Evolutionary conservation across 2,329 filamentous ascomycete species (phyloP).

Genomic region (Dendrostoma leiphaemia): DNA sequence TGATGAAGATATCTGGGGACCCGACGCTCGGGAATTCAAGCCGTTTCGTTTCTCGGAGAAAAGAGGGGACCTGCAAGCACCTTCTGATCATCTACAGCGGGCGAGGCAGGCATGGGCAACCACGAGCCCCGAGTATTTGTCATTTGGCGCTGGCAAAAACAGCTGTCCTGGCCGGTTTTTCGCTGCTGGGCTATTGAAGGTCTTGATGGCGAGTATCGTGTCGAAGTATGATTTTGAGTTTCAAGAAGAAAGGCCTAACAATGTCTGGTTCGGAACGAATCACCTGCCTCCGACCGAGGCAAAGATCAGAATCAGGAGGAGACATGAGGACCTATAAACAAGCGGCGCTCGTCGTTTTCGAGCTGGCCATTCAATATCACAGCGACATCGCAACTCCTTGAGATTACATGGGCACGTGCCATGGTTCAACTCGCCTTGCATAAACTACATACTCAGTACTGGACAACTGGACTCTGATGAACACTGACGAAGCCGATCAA

Average conservation of each 20-base stretch:
- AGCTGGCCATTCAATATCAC: background rate
- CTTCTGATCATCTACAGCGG: conserved; percentile 17
- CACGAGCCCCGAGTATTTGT: conserved; percentile 29
- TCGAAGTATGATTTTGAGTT: conserved; percentile 26
- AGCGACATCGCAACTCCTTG: background rate
- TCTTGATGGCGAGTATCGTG: conserved; percentile 27
- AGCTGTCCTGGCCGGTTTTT: conserved; percentile 40
- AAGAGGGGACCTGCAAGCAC: conserved; percentile 1
- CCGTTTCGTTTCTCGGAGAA: conserved; percentile 33
- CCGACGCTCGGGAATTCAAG: conserved; percentile 31
- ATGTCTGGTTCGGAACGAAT: conserved; percentile 29
- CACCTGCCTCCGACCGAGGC: conserved; percentile 28
- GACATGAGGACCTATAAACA: conserved; percentile 9
- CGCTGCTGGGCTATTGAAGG: conserved; percentile 35
- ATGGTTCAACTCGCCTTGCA: too few species aligned
- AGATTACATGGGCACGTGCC: background rate
- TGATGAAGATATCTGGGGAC: conserved; percentile 31
- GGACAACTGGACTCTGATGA: background rate
- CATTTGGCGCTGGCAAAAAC: conserved; percentile 37
- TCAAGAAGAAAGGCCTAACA: conserved; percentile 27
- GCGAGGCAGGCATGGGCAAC: conserved; percentile 27
- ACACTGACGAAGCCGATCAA: background rate
- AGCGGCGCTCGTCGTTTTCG: background rate
- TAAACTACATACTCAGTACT: background rate
- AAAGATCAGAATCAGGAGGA: conserved; percentile 26